Evolutionary conservation across 441 rosid species (phyloP).

Genomic region (Aleurites moluccanus): DNA sequence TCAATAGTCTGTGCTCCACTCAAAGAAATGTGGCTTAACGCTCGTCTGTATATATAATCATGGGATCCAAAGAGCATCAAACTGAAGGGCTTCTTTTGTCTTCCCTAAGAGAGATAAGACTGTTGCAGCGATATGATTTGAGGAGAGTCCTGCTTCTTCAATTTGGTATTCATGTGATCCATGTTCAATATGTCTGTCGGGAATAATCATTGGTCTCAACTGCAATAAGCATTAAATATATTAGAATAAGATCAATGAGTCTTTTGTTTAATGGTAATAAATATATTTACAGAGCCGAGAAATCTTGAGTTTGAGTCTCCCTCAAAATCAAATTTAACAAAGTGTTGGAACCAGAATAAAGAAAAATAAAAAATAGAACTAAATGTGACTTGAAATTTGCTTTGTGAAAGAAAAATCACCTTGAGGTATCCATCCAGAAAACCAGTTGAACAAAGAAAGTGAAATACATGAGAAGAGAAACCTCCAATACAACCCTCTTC

Average conservation of each 20-base stretch:
- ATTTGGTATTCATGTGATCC: constrained; percentile 62
- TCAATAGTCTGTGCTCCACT: too few relatives aligned
- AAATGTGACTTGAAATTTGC: constrained; percentile 9
- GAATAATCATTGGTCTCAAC: constrained; percentile 70
- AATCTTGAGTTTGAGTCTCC: too few relatives aligned
- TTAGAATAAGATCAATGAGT: constrained; percentile 8
- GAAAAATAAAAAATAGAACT: not conserved
- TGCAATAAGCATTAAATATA: constrained; percentile 28
- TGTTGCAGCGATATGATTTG: constrained; percentile 59
- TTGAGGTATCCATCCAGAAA: constrained; percentile 65
- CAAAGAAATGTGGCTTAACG: too few relatives aligned
- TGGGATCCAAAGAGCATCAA: constrained; percentile 19
- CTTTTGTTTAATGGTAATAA: too few relatives aligned
- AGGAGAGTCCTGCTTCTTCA: constrained; percentile 61
- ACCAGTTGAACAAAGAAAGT: constrained; percentile 55
- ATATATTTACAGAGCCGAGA: too few relatives aligned
- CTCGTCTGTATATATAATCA: too few relatives aligned
- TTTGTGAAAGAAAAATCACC: constrained; percentile 33
- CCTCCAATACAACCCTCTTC: constrained; percentile 80
- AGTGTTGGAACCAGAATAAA: not conserved
- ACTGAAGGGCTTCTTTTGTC: constrained; percentile 51
- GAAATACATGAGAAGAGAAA: constrained; percentile 63
- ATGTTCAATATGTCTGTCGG: constrained; percentile 71
- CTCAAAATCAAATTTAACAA: too few relatives aligned
- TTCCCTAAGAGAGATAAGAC: constrained; percentile 60